A percentile compares a stretch with the other conserved stretches of the same genome.
Evolutionary conservation across 805 yeast genomes (phyloP).

Genomic region (Ogataea corticis): DNA sequence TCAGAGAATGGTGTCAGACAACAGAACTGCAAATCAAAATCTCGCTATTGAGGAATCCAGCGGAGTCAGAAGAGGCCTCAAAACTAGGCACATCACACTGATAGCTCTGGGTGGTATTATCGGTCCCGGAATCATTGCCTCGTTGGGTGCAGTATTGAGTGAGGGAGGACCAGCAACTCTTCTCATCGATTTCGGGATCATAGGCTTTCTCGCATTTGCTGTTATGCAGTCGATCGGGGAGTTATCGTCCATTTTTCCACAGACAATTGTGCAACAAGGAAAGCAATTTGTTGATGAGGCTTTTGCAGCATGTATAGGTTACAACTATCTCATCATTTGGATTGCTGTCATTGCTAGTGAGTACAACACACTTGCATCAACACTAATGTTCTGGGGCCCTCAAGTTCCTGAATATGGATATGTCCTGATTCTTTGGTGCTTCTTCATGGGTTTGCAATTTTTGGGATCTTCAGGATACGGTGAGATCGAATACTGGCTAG

Average conservation of each 20-base stretch:
- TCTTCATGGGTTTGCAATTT: slow-evolving; percentile 49
- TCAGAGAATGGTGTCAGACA: too few species aligned
- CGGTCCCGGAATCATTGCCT: slow-evolving; percentile 56
- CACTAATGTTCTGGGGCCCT: slow-evolving; percentile 50
- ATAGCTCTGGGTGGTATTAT: slow-evolving; percentile 56
- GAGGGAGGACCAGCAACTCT: slow-evolving; percentile 52
- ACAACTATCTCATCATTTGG: slow-evolving; percentile 55
- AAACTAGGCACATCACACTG: slow-evolving; percentile 51
- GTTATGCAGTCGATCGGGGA: slow-evolving; percentile 57
- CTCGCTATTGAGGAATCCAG: not conserved
- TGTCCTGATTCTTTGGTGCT: slow-evolving; percentile 50
- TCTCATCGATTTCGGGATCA: slow-evolving; percentile 45
- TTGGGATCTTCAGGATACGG: slow-evolving; percentile 55
- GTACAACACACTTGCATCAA: slow-evolving; percentile 51
- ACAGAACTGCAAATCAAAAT: too few species aligned
- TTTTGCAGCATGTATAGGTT: slow-evolving; percentile 50
- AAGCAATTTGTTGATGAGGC: slow-evolving; percentile 51
- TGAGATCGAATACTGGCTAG: slow-evolving; percentile 55
- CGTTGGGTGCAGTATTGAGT: slow-evolving; percentile 44
- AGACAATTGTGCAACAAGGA: slow-evolving; percentile 37
- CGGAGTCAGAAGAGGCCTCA: slow-evolving; percentile 41
- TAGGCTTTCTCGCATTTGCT: slow-evolving; percentile 49
- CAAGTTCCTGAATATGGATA: slow-evolving; percentile 55
- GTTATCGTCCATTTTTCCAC: slow-evolving; percentile 44
- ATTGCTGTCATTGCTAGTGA: slow-evolving; percentile 52